phyloP scores from a whole-genome alignment of 148 eudicot genomes.

The Tetragonia tetragonoides region DNA sequence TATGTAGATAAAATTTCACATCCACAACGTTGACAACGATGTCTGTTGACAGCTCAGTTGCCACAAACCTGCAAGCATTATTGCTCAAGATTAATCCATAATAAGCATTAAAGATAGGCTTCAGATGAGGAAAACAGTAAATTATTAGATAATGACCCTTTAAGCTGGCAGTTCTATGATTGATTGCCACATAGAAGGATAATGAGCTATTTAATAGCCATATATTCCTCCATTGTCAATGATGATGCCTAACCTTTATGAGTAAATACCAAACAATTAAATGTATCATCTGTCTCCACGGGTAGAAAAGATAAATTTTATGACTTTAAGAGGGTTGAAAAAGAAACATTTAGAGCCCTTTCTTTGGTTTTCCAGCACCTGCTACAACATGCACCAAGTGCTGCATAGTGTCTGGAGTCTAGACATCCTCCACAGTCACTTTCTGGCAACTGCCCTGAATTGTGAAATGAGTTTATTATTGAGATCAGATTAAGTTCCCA shows the following conservation, averaged over 20 bases:
- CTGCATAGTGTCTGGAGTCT: too few species aligned
- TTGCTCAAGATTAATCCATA: slow-evolving; percentile 4
- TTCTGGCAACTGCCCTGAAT: too few species aligned
- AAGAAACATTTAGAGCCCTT: too few species aligned
- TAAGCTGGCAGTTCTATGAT: not conserved
- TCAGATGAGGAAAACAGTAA: not conserved
- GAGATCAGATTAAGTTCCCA: not conserved
- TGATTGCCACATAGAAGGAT: not conserved
- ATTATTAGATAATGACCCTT: not conserved
- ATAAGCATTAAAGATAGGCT: not conserved
- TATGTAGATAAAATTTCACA: slow-evolving; percentile 85
- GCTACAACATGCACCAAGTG: too few species aligned
- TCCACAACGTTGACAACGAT: slow-evolving; percentile 68
- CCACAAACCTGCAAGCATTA: slow-evolving; percentile 64
- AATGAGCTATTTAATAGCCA: not conserved
- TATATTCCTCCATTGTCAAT: not conserved
- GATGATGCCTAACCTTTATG: not conserved
- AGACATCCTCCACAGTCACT: too few species aligned
- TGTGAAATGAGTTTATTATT: too few species aligned
- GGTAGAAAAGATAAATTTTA: not conserved
- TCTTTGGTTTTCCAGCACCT: too few species aligned
- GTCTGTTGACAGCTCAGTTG: slow-evolving; percentile 83
- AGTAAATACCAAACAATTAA: not conserved
- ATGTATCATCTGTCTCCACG: too few species aligned
- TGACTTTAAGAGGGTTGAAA: too few species aligned